phyloP scores from a whole-genome alignment of 73 alveolate genomes.

The Uronychia setigera region DNA sequence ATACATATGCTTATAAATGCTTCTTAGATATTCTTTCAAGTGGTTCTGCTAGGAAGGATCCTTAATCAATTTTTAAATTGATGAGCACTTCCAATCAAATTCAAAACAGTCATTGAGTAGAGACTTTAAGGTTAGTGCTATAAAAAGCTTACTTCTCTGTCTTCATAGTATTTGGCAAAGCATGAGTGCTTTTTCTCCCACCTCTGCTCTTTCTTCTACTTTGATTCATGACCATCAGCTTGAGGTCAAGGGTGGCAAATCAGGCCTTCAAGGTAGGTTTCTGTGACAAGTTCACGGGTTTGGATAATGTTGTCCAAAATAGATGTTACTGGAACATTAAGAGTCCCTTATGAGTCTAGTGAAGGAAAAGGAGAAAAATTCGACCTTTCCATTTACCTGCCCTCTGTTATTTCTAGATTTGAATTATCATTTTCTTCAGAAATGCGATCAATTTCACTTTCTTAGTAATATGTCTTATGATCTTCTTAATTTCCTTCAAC shows the following conservation, averaged over 20 bases:
- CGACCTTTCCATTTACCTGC: too few relatives aligned
- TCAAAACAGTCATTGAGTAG: conserved; percentile 55
- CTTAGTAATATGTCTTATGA: too few relatives aligned
- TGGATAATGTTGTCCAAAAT: conserved; percentile 16
- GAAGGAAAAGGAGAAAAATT: too few relatives aligned
- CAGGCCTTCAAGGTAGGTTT: conserved; percentile 2
- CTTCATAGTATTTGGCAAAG: conserved; percentile 34
- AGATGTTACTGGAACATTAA: background rate
- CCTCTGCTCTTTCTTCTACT: conserved; percentile 30
- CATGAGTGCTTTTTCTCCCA: conserved; percentile 72
- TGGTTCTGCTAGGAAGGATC: conserved; percentile 35
- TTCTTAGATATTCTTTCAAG: conserved; percentile 5
- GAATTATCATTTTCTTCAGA: too few relatives aligned
- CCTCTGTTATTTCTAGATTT: too few relatives aligned
- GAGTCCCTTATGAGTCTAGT: conserved; percentile 8
- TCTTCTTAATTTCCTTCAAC: too few relatives aligned
- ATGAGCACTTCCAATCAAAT: conserved; percentile 60
- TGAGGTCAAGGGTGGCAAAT: conserved; percentile 57
- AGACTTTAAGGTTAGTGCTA: conserved; percentile 45
- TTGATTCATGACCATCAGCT: conserved; percentile 4
- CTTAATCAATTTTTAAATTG: conserved; percentile 42
- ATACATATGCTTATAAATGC: conserved; percentile 47
- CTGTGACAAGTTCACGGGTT: background rate
- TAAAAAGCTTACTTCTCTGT: conserved; percentile 36
- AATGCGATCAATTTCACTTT: too few relatives aligned